Base-by-base conservation (phyloP, 2,329 filamentous ascomycete genomes). In the Trichoderma sp. region DNA sequence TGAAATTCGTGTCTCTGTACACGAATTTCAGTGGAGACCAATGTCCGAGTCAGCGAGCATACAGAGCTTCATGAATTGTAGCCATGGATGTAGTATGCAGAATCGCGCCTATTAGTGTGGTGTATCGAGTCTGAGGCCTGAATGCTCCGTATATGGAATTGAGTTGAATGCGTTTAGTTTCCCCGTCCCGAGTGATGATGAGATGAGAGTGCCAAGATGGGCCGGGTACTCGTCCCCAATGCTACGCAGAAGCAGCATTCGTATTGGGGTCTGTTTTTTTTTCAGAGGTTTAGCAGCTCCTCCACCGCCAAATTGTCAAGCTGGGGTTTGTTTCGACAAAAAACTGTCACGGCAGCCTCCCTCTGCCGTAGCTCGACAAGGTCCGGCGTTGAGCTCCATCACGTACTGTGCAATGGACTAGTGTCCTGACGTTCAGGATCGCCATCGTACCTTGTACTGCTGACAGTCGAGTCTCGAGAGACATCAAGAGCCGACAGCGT, bases 221-320 rank as follows among this genome's bases (percentile, higher is more conserved):
- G 61, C 61, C 61, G 23, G 61, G 36, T 47, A 63, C 36, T 63
- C 61, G 61, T 63, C 36, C 59, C 36, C 59, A 39, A 63, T 28
- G 59, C 59, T 63, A 47, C 36, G 59, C 23, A 63, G 59, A 63
- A 63, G 59, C 59, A 47, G 34, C 59, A 63, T 63, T 63, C 34
- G 13, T 63, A 63, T 63, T 39, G 59, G 36, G 36, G 36, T 63
- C 59, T 63, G 59, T 63, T 63, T 47, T 63, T 47, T 63, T 47
- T 17, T 4, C 34, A 47, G 36, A 47, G 36, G 59, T 63, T 63
- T 63, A 63, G 9, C 34, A 63, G 59, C 59, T 63, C 59, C 59
- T 63, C 59, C 5, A 63, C 36, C 34, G 59, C 59, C 59, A 39
- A 28, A 43, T 63, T 5, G 34, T 47, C 59, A 63, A 63, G 59